Evolutionary conservation across 805 yeast genomes (phyloP).

Genomic region (Saccharomyces paradoxus): DNA sequence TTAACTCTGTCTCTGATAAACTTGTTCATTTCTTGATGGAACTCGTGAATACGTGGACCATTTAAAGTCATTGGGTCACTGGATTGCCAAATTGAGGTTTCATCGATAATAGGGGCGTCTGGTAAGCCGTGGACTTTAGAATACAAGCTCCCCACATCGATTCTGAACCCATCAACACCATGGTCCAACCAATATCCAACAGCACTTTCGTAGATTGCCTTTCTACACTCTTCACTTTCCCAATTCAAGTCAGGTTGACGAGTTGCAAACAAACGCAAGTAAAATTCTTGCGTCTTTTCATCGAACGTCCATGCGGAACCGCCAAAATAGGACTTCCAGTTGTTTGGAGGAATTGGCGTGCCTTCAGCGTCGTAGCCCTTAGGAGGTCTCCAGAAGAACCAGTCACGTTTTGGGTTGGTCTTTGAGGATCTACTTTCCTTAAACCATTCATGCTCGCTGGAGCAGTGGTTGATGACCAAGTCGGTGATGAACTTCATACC

Average conservation of each 20-base stretch:
- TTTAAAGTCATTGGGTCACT: constrained; percentile 29
- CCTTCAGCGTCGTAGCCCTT: constrained; percentile 42
- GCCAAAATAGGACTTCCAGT: constrained; percentile 46
- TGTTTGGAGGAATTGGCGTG: constrained; percentile 46
- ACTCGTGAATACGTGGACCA: constrained; percentile 53
- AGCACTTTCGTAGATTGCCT: constrained; percentile 38
- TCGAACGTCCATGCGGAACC: constrained; percentile 54
- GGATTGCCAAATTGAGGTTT: constrained; percentile 36
- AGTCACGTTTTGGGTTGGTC: constrained; percentile 49
- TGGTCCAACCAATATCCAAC: constrained; percentile 46
- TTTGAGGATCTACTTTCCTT: constrained; percentile 44
- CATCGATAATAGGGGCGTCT: constrained; percentile 43
- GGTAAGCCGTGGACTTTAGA: constrained; percentile 39
- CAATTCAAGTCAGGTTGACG: constrained; percentile 56
- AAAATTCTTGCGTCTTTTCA: constrained; percentile 46
- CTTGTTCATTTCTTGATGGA: constrained; percentile 43
- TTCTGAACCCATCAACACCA: constrained; percentile 42
- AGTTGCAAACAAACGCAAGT: constrained; percentile 44
- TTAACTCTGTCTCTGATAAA: constrained; percentile 32
- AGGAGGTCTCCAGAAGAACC: constrained; percentile 52
- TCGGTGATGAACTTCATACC: constrained; percentile 48
- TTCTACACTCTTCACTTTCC: constrained; percentile 37
- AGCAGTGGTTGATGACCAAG: constrained; percentile 52
- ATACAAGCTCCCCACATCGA: constrained; percentile 37
- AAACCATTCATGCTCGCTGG: constrained; percentile 51